phyloP scores from a whole-genome alignment of 2,329 filamentous ascomycete species.

The Proliferodiscus dingleyae region DNA sequence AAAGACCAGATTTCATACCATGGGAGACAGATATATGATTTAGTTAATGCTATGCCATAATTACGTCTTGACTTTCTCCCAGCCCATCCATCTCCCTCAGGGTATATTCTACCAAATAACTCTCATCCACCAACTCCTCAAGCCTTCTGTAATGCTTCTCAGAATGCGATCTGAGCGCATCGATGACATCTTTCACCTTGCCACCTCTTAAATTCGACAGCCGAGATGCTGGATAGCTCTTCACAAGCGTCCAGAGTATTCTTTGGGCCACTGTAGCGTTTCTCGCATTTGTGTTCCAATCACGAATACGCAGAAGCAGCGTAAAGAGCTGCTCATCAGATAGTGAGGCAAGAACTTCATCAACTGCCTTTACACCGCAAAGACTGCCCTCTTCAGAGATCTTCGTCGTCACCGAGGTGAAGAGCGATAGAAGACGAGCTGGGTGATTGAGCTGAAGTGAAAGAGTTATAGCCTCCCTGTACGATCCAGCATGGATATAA shows the following conservation, averaged over 20 bases:
- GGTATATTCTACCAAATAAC: constrained; percentile 90
- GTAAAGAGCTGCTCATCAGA: constrained; percentile 82
- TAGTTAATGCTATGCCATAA: background rate
- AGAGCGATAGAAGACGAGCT: constrained; percentile 75
- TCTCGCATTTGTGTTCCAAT: constrained; percentile 96
- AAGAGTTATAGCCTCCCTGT: constrained; percentile 86
- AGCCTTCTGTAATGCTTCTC: constrained; percentile 87
- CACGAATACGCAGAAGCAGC: constrained; percentile 74
- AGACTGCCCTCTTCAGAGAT: constrained; percentile 58
- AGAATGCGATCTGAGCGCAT: constrained; percentile 84
- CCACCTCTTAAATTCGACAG: constrained; percentile 66
- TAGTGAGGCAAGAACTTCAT: constrained; percentile 73
- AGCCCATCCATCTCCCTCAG: constrained; percentile 77
- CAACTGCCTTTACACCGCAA: constrained; percentile 65
- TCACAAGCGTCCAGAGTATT: constrained; percentile 73
- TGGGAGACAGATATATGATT: too few species aligned
- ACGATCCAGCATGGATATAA: constrained; percentile 81
- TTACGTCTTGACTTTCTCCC: background rate
- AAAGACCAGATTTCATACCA: too few species aligned
- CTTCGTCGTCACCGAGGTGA: constrained; percentile 67
- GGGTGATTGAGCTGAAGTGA: constrained; percentile 94
- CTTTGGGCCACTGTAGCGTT: constrained; percentile 82
- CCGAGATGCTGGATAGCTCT: constrained; percentile 72
- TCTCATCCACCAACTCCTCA: constrained; percentile 89
- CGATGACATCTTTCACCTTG: constrained; percentile 74